Base-by-base conservation (phyloP, 371 early-diverging fungal genomes). In the Mucor irregularis region DNA sequence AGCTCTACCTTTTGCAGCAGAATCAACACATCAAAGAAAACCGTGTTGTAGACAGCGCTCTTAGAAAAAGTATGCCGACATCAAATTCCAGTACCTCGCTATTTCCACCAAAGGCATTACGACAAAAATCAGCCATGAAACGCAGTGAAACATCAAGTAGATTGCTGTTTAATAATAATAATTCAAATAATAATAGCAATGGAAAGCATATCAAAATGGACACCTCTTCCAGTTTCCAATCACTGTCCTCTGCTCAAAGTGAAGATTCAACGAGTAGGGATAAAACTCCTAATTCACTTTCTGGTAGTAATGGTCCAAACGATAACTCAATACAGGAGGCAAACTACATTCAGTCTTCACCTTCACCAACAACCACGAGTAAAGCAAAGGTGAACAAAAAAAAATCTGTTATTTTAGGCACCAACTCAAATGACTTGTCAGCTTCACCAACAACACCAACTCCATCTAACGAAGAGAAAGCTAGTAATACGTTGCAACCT, bases 1-100 rank as follows among this genome's bases (percentile, higher is more conserved):
- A 82, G 38, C 47, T 74, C 2, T 76, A 76, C 13, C 53, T 85
- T 5, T 68, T 85, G 34, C 65, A 78, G 31, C 83, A 81, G 53
- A 82, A 80, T 29, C 70, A 77, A 22, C 74, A 76, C 21, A 50
- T 76, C 3, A 81, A 78, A 34, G 67, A 72, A 31, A 61, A 43
- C 19, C 42, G 46, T 11, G 49, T 49, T 6, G 19, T 26, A 1
- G 45, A 55, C 8, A 30, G 35, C 5, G 16, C 38, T 0, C 9
- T 25, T 7, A 29, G 46, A 14, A 58, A 56, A 4, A 58, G 47
- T 25, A 33, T 61, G 24, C 48, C 64, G 9, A 34, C 50, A 0
- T 56, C 73, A 0, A 62, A 35, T 40, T 60, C 73, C 9, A 62
- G 35, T 6, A 31, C 58, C 4, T 61, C 66, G 8, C 35, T 62